Evolutionary conservation across 2,329 filamentous ascomycete genomes (phyloP), one percentile per base, ranked within the genome.

Genomic region (Penicillium digitatum): DNA sequence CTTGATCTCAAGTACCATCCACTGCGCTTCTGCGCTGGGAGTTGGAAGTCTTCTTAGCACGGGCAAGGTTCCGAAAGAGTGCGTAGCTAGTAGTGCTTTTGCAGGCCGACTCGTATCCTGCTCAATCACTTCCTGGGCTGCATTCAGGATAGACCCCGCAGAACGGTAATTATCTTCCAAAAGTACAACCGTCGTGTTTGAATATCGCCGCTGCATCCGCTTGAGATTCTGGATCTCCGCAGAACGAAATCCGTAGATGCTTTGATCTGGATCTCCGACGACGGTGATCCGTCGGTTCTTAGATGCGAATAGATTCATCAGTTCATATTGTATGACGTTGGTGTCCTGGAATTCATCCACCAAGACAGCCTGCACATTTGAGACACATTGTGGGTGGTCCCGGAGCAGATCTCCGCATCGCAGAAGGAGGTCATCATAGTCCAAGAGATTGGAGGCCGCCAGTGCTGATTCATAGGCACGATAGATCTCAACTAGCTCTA

Each of bases 261-360:
- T 96, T 73, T 99, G 93, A 70, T 99, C 94, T 0, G 94, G 93
- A 69, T 99, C 93, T 32, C 93, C 94, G 5, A 99, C 94, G 56
- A 96, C 89, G 0, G 93, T 97, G 62, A 97, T 93, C n/a, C 85
- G 82, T 53, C 84, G 82, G 40, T 82, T 80, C 22, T 79, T 76
- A 57, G 90, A 85, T 1, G 92, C 90, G 65, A 99, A 87, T 0
- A 96, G 80, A 59, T 83, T 87, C 91, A 96, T 96, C 39, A 99
- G 78, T 63, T 96, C 90, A 66, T 95, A 97, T 72, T 99, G 93
- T 5, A 96, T 87, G 20, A 90, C 83, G 69, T 97, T 99, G 8
- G 93, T 97, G 74, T 99, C 93, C 73, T 99, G 93, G 60, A 96
- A 99, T 69, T 99, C 93, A 69, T 99, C 93, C 59, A 99, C 95